phyloP scores from a whole-genome alignment of 495 filamentous ascomycete genomes.

The Annulohypoxylon stygium region DNA sequence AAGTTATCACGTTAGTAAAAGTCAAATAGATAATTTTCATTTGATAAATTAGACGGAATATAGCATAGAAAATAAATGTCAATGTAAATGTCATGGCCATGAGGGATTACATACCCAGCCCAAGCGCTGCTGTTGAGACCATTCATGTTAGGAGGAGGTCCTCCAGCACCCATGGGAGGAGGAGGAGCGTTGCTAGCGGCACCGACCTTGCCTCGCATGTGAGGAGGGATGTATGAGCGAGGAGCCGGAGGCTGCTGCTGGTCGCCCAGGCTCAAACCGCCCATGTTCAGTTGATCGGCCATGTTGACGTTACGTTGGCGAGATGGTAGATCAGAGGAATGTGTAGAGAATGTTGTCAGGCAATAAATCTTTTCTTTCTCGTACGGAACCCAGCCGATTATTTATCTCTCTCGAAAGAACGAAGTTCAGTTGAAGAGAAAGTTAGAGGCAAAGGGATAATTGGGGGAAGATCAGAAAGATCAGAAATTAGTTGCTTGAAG shows the following conservation, averaged over 20 bases:
- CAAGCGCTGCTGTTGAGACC: constrained; percentile 73
- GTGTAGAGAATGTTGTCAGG: constrained; percentile 17
- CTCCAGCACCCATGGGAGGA: constrained; percentile 51
- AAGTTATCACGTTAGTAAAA: constrained; percentile 39
- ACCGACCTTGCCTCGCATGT: constrained; percentile 78
- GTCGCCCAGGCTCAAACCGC: constrained; percentile 78
- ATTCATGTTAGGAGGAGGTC: constrained; percentile 55
- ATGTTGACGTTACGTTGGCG: constrained; percentile 61
- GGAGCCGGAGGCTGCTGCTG: constrained; percentile 66
- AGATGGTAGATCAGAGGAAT: constrained; percentile 19
- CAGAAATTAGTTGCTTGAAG: constrained; percentile 28
- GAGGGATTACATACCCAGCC: constrained; percentile 66
- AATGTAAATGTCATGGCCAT: not conserved
- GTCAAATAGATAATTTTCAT: constrained; percentile 9
- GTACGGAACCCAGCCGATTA: constrained; percentile 51
- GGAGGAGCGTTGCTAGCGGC: constrained; percentile 50
- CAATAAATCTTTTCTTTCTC: constrained; percentile 48
- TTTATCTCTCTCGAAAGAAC: constrained; percentile 59
- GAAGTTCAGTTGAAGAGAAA: constrained; percentile 51
- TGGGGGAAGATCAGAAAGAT: constrained; percentile 25
- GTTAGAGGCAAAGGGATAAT: constrained; percentile 35
- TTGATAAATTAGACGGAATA: constrained; percentile 2
- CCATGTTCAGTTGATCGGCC: constrained; percentile 97
- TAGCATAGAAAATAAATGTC: not conserved
- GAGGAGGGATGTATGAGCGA: constrained; percentile 95